A percentile compares a stretch with the other conserved stretches of the same genome.
Evolutionary conservation across 1,284 basidiomycete genomes (phyloP).

Genomic region (Mixia osmundae): DNA sequence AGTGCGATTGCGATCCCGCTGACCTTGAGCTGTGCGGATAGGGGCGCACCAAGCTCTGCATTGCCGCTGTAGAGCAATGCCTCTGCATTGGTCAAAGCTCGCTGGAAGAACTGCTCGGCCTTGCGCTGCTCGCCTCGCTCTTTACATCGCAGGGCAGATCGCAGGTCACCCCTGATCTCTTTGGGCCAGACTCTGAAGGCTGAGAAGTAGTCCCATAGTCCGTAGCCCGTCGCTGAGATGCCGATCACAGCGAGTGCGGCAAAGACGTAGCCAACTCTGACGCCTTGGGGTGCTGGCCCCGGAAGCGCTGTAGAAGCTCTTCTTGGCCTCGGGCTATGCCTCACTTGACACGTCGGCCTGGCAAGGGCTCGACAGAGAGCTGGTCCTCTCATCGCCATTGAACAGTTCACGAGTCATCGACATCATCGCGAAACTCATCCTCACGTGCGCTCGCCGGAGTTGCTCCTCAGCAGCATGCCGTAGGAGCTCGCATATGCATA

Average conservation of each 20-base stretch:
- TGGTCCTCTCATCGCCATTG: too few relatives aligned
- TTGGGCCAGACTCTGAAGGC: constrained; percentile 21
- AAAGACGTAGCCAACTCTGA: constrained; percentile 6
- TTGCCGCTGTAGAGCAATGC: constrained; percentile 6
- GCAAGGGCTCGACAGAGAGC: too few relatives aligned
- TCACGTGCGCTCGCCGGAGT: too few relatives aligned
- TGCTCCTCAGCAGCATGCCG: too few relatives aligned
- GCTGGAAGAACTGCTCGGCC: constrained; percentile 16
- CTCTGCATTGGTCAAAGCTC: constrained; percentile 15
- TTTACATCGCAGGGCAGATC: constrained; percentile 19
- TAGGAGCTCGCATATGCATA: too few relatives aligned
- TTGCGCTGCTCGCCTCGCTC: constrained; percentile 16
- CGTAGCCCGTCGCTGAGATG: constrained; percentile 18
- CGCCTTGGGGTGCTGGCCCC: too few relatives aligned
- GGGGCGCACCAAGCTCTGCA: constrained; percentile 12
- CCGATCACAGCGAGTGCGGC: constrained; percentile 15
- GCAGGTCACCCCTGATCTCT: constrained; percentile 18
- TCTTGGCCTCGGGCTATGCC: too few relatives aligned
- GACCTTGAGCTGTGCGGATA: constrained; percentile 19
- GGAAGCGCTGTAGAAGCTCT: too few relatives aligned
- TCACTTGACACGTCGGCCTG: too few relatives aligned
- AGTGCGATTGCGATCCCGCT: constrained; percentile 21
- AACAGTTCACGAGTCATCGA: too few relatives aligned
- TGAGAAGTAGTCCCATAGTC: constrained; percentile 20
- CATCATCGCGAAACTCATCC: too few relatives aligned